Percentiles rank a stretch among this genome's conserved stretches.
phyloP scores from a whole-genome alignment of 1,139 yeast genomes.

The Debaryomyces subglobosus region DNA sequence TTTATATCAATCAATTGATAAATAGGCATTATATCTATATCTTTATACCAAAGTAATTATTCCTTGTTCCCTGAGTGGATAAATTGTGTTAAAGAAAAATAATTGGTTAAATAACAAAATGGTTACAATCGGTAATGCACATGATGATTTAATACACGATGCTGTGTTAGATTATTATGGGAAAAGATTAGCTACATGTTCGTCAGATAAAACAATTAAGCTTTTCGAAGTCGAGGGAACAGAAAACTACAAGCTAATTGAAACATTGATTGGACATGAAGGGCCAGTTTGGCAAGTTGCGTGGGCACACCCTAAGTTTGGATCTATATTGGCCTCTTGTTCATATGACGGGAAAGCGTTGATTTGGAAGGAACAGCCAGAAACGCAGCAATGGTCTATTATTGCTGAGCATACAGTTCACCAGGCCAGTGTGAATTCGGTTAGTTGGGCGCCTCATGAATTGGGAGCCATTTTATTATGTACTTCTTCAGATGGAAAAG shows the following conservation, averaged over 20 bases:
- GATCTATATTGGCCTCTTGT: conserved; percentile 90
- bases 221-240: conserved; percentile 86
- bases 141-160: conserved; percentile 91
- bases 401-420: conserved; percentile 89
- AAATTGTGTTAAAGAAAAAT: conserved; percentile 1
- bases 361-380: conserved; percentile 87
- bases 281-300: conserved; percentile 99
- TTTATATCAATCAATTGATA: conserved; percentile 1
- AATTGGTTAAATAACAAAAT: conserved; percentile 21
- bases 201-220: conserved; percentile 92
- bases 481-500: conserved; percentile 91
- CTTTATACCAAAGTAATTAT: not conserved
- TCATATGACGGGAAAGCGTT: conserved; percentile 94
- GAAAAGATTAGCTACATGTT: conserved; percentile 90
- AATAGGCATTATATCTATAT: conserved; percentile 1
- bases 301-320: conserved; percentile 99
- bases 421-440: conserved; percentile 92
- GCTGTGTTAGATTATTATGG: conserved; percentile 97
- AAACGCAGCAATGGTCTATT: conserved; percentile 83
- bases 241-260: conserved; percentile 74
- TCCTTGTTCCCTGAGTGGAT: not conserved
- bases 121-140: conserved; percentile 82
- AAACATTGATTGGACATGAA: conserved; percentile 86
- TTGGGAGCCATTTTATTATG: conserved; percentile 90
- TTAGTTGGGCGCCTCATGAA: conserved; percentile 97